These are phyloP conservation scores for Malus orientalis DNA, from an alignment of 306 rosid genomes.

Conservation along the genomic window DNA sequence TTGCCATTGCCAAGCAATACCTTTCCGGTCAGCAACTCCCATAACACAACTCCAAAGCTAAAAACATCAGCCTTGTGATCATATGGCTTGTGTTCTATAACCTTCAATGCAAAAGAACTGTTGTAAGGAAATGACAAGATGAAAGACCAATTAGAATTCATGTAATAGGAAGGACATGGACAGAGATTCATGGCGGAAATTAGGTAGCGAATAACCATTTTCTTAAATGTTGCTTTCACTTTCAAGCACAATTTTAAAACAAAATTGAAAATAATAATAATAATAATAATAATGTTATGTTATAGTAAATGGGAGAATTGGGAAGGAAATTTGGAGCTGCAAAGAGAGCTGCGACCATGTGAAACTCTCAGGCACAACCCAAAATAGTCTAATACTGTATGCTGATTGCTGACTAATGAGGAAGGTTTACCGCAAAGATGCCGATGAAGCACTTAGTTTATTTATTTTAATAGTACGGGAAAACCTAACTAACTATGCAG, in stretches of 20 bases:
- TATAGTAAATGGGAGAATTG: too few relatives aligned
- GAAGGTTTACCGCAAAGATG: background rate
- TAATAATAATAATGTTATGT: background rate
- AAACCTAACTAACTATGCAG: too few relatives aligned
- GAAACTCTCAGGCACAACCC: background rate
- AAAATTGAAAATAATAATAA: too few relatives aligned
- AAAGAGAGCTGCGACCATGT: background rate
- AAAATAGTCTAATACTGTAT: background rate
- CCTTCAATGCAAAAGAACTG: conserved; percentile 75
- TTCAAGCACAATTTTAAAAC: background rate
- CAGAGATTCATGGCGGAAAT: background rate
- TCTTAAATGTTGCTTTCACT: background rate
- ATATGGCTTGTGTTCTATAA: conserved; percentile 90
- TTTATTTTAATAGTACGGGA: too few relatives aligned
- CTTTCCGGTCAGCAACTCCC: conserved; percentile 96
- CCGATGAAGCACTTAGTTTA: background rate
- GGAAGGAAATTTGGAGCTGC: background rate
- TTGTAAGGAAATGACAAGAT: conserved; percentile 44
- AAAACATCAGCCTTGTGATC: conserved; percentile 99
- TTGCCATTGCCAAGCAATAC: conserved; percentile 31
- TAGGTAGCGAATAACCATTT: background rate
- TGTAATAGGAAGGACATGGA: background rate
- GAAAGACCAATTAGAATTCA: conserved; percentile 3
- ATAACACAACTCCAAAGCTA: conserved; percentile 85
- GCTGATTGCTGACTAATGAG: background rate